Evolutionary conservation across 352 stramenopile genomes (phyloP), one percentile per base, ranked within the genome.

Genomic region (Thraustotheca clavata): DNA sequence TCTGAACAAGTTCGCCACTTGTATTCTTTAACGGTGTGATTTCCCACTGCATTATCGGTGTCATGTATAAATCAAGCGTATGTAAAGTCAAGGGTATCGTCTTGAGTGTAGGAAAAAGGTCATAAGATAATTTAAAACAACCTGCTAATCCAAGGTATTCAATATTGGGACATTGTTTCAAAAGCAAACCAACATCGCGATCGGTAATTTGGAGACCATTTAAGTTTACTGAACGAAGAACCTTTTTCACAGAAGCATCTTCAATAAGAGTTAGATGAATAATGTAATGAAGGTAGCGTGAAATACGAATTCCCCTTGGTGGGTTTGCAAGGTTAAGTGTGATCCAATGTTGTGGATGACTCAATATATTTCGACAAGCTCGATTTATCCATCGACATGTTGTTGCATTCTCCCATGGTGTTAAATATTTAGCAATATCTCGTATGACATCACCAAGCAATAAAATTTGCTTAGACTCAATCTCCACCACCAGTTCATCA

Each of bases 31-130:
- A 26, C 12, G 11, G 11, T 3, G 43, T 34, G 7, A 33, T 20
- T 7, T 41, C 31, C 14, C 34, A 24, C 29, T 52, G 34, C 36
- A 78, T 66, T 2, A 68, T 59, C 14, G 41, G 69, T 38, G 72
- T 78, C 6, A 78, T 62, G 66, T 72, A 78, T 3, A 80, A 27
- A 35, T 78, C 68, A 1, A 80, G 27, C 0, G 20, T 22, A 20
- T 18, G 32, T 11, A 39, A 12, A 1, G 32, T 3, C 11, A 26
- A 7, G n/a, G 35, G 12, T 35, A 69, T n/a, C 18, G 8, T 31
- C 24, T 60, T 57, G 32, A 47, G 31, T 54, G 31, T 76, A 59
- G 46, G 76, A 76, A 49, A 78, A 38, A 61, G 70, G 18, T 52
- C 35, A 46, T 77, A 80, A 34, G 69, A 74, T 14, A 80, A 22